Percentiles rank a stretch among this genome's conserved stretches.
Evolutionary conservation across 2,329 filamentous ascomycete genomes (phyloP).

Genomic region (Colletotrichum horii): DNA sequence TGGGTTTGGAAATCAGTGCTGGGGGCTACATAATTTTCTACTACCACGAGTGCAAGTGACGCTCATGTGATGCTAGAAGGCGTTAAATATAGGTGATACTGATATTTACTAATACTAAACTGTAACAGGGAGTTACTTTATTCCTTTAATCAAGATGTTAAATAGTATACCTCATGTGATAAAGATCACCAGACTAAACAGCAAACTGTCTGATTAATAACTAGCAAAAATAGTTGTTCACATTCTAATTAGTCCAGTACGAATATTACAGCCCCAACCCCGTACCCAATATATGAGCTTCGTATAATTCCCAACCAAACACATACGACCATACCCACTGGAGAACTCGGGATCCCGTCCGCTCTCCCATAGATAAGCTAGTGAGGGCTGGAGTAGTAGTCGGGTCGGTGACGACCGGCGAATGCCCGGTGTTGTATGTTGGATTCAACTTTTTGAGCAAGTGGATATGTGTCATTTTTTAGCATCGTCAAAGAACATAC

Average conservation of each 20-base stretch:
- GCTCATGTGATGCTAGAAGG: background rate
- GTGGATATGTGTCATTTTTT: too few relatives aligned
- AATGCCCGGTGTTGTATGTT: too few relatives aligned
- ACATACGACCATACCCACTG: background rate
- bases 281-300: too few relatives aligned
- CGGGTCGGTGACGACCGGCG: too few relatives aligned
- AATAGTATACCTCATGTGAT: background rate
- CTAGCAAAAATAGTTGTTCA: background rate
- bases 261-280: too few relatives aligned
- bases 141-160: background rate
- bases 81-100: background rate
- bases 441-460: too few relatives aligned
- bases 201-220: background rate
- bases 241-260: background rate
- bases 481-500: background rate
- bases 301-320: fast-evolving
- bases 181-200: background rate
- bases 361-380: background rate
- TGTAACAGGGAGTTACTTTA: background rate
- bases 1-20: background rate
- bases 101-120: background rate
- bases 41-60: background rate
- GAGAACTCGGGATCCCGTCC: background rate
- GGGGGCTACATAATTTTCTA: background rate
- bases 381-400: background rate